phyloP scores from a whole-genome alignment of 1,139 yeast species.

The Hemisphaericaspora lyxosophila region DNA sequence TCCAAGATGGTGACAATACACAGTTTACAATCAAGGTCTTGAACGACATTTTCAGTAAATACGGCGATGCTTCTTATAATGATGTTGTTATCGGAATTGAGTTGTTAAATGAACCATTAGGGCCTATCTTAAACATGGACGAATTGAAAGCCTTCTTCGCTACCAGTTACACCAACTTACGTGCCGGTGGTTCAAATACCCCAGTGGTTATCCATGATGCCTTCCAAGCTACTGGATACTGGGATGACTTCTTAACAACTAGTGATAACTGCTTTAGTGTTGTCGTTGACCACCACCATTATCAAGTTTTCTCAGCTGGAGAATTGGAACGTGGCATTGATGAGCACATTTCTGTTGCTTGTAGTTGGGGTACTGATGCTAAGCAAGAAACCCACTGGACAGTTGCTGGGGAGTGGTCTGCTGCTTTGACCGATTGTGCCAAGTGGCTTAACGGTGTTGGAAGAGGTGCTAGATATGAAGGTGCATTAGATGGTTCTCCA shows the following conservation, averaged over 20 bases:
- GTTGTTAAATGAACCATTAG: constrained; percentile 87
- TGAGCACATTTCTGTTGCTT: constrained; percentile 62
- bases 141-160: constrained; percentile 56
- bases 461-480: constrained; percentile 83
- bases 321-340: constrained; percentile 59
- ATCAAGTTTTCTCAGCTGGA: constrained; percentile 75
- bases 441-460: constrained; percentile 91
- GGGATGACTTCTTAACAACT: constrained; percentile 53
- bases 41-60: constrained; percentile 49
- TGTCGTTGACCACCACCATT: constrained; percentile 86
- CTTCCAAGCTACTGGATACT: constrained; percentile 60
- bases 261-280: constrained; percentile 55
- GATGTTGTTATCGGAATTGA: constrained; percentile 85
- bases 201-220: constrained; percentile 73
- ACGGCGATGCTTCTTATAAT: constrained; percentile 60
- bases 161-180: constrained; percentile 54
- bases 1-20: constrained; percentile 55
- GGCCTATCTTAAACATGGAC: constrained; percentile 60
- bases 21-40: constrained; percentile 54
- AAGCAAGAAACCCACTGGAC: constrained; percentile 66
- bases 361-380: constrained; percentile 57
- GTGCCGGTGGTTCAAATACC: constrained; percentile 48
- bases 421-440: constrained; percentile 92
- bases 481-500: constrained; percentile 51
- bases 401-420: constrained; percentile 89